A percentile compares a stretch with the other conserved stretches of the same genome.
Evolutionary conservation across 2,329 filamentous ascomycete species (phyloP).

Genomic region (Lecanicillium sp.): DNA sequence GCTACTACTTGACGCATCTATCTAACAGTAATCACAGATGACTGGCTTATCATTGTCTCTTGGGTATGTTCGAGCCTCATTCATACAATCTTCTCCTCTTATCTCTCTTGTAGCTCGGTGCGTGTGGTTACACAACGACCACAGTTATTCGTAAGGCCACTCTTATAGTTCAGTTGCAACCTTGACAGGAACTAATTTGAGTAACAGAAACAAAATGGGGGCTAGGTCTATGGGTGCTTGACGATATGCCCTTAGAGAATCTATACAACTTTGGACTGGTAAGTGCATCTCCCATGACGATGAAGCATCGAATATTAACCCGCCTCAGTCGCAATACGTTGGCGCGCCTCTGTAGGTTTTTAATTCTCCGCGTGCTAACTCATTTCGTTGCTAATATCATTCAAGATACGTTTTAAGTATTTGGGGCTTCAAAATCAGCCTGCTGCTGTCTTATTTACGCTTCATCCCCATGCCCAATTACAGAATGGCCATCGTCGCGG

Average conservation of each 20-base stretch:
- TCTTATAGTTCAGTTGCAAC: neutral
- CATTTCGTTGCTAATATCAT: neutral
- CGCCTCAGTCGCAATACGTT: slow-evolving; percentile 30
- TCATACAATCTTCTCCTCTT: no score
- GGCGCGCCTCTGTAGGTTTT: slow-evolving; percentile 35
- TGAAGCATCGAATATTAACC: neutral
- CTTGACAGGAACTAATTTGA: neutral
- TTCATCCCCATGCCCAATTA: slow-evolving; percentile 35
- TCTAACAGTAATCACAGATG: neutral
- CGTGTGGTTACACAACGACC: slow-evolving; percentile 30
- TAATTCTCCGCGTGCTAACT: neutral
- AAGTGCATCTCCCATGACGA: neutral
- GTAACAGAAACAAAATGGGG: slow-evolving; percentile 39
- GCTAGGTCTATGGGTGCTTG: slow-evolving; percentile 29
- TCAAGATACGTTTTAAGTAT: slow-evolving; percentile 36
- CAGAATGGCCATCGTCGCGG: slow-evolving; percentile 26
- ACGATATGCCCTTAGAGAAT: slow-evolving; percentile 33
- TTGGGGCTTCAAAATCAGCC: slow-evolving; percentile 40
- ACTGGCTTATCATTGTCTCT: neutral
- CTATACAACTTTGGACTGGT: slow-evolving; percentile 32
- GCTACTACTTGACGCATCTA: neutral
- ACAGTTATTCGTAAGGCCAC: slow-evolving; percentile 29
- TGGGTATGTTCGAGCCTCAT: neutral
- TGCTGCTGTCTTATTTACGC: slow-evolving; percentile 39
- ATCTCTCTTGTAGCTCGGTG: slow-evolving; percentile 20